A percentile compares a stretch with the other conserved stretches of the same genome.
Evolutionary conservation across 345 rosid genomes (phyloP).

Genomic region (Reutealis trisperma): DNA sequence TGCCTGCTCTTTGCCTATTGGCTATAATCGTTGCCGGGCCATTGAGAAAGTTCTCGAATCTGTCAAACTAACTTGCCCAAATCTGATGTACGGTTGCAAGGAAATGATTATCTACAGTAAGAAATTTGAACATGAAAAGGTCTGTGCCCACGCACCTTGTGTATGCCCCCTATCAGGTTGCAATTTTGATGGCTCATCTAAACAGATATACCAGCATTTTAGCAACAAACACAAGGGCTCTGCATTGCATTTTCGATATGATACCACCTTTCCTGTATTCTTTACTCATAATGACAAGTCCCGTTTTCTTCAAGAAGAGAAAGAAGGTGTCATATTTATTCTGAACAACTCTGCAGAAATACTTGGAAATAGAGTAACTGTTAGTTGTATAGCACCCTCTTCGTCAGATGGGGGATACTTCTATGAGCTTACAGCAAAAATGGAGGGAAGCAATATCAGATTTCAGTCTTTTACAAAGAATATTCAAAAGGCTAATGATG

Average conservation of each 20-base stretch:
- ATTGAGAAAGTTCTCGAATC: slow-evolving; percentile 46
- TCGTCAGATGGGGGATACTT: not conserved
- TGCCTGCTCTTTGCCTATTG: slow-evolving; percentile 27
- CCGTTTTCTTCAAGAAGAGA: slow-evolving; percentile 32
- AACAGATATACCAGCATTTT: slow-evolving; percentile 42
- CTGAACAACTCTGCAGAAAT: slow-evolving; percentile 9
- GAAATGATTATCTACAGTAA: slow-evolving; percentile 30
- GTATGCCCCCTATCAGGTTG: slow-evolving; percentile 48
- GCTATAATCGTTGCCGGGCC: slow-evolving; percentile 36
- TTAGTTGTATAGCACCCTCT: slow-evolving; percentile 31
- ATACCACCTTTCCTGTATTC: not conserved
- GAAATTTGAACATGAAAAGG: slow-evolving; percentile 37
- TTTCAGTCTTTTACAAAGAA: slow-evolving; percentile 22
- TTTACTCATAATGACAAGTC: slow-evolving; percentile 20
- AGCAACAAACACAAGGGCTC: slow-evolving; percentile 40
- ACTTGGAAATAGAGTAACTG: slow-evolving; percentile 25
- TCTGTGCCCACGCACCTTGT: slow-evolving; percentile 42
- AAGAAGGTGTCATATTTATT: slow-evolving; percentile 24
- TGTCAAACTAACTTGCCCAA: slow-evolving; percentile 32
- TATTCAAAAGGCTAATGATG: not conserved
- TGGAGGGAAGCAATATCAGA: slow-evolving; percentile 15
- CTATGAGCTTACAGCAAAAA: slow-evolving; percentile 28
- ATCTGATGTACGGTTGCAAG: slow-evolving; percentile 42
- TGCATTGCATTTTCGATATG: slow-evolving; percentile 14
- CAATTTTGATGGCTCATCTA: slow-evolving; percentile 36